Percentiles rank a stretch among this genome's conserved stretches.
phyloP scores from a whole-genome alignment of 345 rosid species.

The Eutrema japonicum region DNA sequence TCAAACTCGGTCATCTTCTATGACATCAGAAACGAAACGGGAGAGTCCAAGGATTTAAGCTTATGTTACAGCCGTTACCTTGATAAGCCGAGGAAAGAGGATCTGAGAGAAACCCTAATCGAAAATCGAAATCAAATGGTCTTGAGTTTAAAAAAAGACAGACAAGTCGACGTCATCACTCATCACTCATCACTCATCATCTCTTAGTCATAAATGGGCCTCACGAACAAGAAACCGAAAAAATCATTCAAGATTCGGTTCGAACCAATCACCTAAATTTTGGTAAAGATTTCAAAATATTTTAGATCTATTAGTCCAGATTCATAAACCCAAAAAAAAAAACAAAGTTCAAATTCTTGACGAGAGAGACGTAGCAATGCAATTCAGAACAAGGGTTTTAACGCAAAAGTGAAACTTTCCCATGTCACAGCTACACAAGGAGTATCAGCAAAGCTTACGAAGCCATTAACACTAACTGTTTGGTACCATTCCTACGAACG shows the following conservation, averaged over 20 bases:
- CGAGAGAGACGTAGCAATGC: constrained; percentile 1
- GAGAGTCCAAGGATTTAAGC: background rate
- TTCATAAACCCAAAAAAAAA: background rate
- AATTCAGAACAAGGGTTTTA: constrained; percentile 3
- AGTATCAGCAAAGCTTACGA: constrained; percentile 5
- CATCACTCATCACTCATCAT: background rate
- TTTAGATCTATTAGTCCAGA: background rate
- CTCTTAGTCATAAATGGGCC: constrained; percentile 11
- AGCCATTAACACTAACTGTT: constrained; percentile 26
- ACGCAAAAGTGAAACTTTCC: background rate
- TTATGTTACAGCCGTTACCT: constrained; percentile 8
- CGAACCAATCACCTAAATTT: background rate
- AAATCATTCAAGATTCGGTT: background rate
- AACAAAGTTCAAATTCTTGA: background rate
- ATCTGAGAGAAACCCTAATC: background rate
- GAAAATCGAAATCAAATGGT: background rate
- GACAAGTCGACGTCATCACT: background rate
- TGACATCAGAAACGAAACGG: background rate
- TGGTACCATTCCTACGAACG: constrained; percentile 36
- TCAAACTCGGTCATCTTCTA: background rate
- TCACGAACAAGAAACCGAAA: background rate
- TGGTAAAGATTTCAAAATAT: background rate
- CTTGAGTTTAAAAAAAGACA: background rate
- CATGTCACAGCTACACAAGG: constrained; percentile 20
- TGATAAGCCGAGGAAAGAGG: background rate